Evolutionary conservation across 2,329 filamentous ascomycete genomes (phyloP).

Genomic region (Fusarium tanahbumbuense): DNA sequence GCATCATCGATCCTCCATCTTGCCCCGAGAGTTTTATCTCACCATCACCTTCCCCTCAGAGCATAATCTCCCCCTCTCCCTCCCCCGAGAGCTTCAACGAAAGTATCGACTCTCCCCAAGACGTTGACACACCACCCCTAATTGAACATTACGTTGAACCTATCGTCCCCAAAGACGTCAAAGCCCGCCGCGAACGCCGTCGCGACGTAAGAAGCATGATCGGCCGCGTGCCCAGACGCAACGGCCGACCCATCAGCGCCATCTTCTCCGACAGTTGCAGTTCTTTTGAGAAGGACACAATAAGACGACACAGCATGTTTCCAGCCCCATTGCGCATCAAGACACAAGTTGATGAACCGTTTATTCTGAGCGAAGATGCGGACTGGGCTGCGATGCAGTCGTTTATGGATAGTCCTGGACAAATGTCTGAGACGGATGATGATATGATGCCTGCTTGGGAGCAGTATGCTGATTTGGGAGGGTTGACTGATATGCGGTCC

Average conservation of each 20-base stretch:
- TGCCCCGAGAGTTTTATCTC: conserved; percentile 40
- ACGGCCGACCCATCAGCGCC: conserved; percentile 45
- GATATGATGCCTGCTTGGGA: conserved; percentile 56
- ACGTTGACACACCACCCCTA: conserved; percentile 38
- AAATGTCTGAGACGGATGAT: conserved; percentile 32
- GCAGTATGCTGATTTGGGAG: conserved; percentile 60
- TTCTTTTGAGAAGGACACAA: neutral
- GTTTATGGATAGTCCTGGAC: conserved; percentile 48
- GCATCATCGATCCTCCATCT: conserved; percentile 16
- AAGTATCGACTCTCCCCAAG: conserved; percentile 42
- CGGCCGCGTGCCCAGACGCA: conserved; percentile 40
- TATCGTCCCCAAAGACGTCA: conserved; percentile 28
- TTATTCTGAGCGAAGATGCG: conserved; percentile 46
- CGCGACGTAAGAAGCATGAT: conserved; percentile 47
- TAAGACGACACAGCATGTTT: conserved; percentile 42
- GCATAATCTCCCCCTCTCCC: conserved; percentile 11
- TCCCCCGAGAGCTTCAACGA: conserved; percentile 44
- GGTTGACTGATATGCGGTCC: conserved; percentile 54
- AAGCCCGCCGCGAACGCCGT: conserved; percentile 45
- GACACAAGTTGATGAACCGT: conserved; percentile 42
- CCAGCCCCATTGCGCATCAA: conserved; percentile 41
- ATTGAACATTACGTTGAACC: conserved; percentile 35
- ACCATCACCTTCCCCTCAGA: conserved; percentile 42
- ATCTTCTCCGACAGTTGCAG: conserved; percentile 45
- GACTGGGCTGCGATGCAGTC: conserved; percentile 55